Evolutionary conservation across 768 basidiomycete species (phyloP), one percentile per base, ranked within the genome.

Genomic region (Phanerochaete sordida): DNA sequence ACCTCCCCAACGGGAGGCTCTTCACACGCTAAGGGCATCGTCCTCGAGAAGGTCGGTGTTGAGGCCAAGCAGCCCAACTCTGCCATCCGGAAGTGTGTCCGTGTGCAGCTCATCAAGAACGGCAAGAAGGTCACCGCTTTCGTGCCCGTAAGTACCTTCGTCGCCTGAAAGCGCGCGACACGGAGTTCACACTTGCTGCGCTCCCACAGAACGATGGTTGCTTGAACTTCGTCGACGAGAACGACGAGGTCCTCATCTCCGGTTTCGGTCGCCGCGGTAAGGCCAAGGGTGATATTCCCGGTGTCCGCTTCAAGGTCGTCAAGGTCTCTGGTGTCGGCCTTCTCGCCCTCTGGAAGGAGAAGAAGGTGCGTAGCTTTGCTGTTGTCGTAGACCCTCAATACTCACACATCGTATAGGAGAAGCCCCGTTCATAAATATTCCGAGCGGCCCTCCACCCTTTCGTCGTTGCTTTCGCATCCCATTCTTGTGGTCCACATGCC

Each of bases 21-120:
- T 59, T 98, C 97, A 67, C 97, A 99, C 77, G 97, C 97, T 68
- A 99, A 99, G 83, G 97, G 97, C 67, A 99, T 99, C 73, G 97
- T 99, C 61, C 88, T 99, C 62, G 97, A 99, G 81, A 99, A 99
- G 83, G 95, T 99, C 72, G 97, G 97, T 74, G 96, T 99, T 65
- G 97, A 99, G 82, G 96, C 97, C 74, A 99, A 99, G 81, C 97
- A 99, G 78, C 97, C 97, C 80, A 99, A 99, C 86, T 99, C 97
- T 74, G 97, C 97, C 75, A 98, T 99, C 78, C 95, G 97, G 77
- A 99, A 99, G 78, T 99, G 97, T 82, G 97, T 99, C 68, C 94
- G 97, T 81, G 97, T 99, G 64, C 97, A 99, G 73, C 84, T 99
- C 68, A 98, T 99, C 77, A 99, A 99, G 86, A 99, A 99, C 81